These are phyloP conservation scores for Macadamia tetraphylla DNA, from an alignment of 164 flowering plant genomes.

Conservation along the genomic window DNA sequence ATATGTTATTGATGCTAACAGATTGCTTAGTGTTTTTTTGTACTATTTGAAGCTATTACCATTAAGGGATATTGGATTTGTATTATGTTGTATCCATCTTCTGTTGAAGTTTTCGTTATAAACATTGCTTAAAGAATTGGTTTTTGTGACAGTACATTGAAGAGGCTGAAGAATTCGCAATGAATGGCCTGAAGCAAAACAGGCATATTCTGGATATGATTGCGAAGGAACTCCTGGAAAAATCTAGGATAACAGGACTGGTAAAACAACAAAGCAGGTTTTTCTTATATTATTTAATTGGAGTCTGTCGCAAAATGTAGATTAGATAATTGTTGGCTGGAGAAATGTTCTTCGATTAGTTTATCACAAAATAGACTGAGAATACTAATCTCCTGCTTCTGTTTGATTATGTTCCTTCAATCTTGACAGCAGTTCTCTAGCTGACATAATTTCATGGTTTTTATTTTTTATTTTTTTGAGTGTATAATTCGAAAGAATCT, in stretches of 20 bases:
- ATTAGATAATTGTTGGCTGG: too few species aligned
- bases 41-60: background rate
- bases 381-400: too few species aligned
- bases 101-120: background rate
- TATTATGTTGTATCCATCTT: background rate
- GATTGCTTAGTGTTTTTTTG: background rate
- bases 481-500: too few species aligned
- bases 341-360: too few species aligned
- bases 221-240: conserved; percentile 51
- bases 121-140: background rate
- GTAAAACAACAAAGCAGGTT: conserved; percentile 21
- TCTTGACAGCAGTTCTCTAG: too few species aligned
- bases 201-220: conserved; percentile 67
- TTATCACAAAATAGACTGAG: too few species aligned
- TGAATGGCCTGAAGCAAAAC: conserved; percentile 67
- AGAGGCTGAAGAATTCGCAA: conserved; percentile 91
- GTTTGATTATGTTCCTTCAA: too few species aligned
- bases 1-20: background rate
- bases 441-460: too few species aligned
- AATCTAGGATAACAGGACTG: conserved; percentile 90
- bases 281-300: background rate
- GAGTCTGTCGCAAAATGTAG: too few species aligned
- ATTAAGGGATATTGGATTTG: background rate
- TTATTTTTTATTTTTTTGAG: too few species aligned
- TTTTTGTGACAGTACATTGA: conserved; percentile 70